These are phyloP conservation scores for Amphicarpaea edgeworthii DNA, from an alignment of 306 rosid species.

Conservation along the genomic window DNA sequence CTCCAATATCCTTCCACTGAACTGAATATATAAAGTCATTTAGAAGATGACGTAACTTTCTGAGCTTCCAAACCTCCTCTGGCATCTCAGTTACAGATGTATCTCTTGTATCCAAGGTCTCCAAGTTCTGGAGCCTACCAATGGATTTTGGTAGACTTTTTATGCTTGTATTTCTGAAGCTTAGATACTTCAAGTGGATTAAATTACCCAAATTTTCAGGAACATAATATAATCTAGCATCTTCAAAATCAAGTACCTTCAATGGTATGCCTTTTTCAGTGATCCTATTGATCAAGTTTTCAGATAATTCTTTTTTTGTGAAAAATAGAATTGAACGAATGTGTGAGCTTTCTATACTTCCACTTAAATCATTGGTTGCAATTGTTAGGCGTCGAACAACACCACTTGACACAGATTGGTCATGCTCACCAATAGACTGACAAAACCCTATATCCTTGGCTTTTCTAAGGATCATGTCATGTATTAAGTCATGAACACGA, in stretches of 20 bases:
- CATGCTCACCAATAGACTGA: no score
- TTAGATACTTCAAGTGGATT: slow-evolving; percentile 32
- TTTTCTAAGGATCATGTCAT: neutral
- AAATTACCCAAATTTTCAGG: slow-evolving; percentile 13
- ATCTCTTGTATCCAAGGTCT: slow-evolving; percentile 15
- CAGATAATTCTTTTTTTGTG: fast-evolving
- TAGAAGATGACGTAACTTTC: no score
- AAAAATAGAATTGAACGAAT: neutral
- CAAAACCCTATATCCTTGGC: neutral
- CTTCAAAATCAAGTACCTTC: slow-evolving; percentile 34
- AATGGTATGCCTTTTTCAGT: neutral
- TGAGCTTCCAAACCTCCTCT: neutral
- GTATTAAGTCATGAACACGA: neutral
- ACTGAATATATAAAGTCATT: no score
- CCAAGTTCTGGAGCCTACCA: slow-evolving; percentile 31
- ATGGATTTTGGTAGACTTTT: slow-evolving; percentile 10
- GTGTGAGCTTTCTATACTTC: neutral
- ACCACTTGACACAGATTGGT: neutral
- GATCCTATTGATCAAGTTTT: neutral
- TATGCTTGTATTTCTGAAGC: neutral
- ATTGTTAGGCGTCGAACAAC: neutral
- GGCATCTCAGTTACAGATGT: neutral
- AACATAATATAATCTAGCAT: neutral
- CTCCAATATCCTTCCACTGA: no score
- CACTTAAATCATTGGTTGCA: neutral